These are phyloP conservation scores for Pseudogymnoascus sp. DNA, from an alignment of 2,329 filamentous ascomycete species.

Conservation along the genomic window DNA sequence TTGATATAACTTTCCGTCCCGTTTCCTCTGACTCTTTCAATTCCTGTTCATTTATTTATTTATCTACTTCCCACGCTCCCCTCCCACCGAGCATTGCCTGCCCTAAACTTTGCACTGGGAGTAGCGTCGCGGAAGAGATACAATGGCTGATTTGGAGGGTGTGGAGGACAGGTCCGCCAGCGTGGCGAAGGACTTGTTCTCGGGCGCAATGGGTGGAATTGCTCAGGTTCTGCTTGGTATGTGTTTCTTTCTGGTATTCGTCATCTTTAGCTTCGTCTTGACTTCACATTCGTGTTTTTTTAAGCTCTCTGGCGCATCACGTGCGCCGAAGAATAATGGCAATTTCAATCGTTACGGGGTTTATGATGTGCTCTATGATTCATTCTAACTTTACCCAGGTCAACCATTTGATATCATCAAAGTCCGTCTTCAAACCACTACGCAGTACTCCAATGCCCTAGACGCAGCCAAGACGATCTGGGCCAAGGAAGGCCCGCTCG, in stretches of 20 bases:
- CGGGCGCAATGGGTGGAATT: slow-evolving; percentile 84
- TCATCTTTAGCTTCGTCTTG: background rate
- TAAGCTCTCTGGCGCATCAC: background rate
- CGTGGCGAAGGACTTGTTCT: slow-evolving; percentile 70
- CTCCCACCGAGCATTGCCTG: slow-evolving; percentile 2
- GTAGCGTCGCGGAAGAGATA: slow-evolving; percentile 3
- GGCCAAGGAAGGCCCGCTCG: slow-evolving; percentile 76
- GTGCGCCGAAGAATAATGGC: background rate
- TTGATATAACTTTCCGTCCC: slow-evolving; percentile 2
- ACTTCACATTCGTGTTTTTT: background rate
- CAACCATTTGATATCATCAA: slow-evolving; percentile 89
- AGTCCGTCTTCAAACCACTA: slow-evolving; percentile 87
- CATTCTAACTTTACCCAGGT: slow-evolving; percentile 36
- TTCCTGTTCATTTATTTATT: background rate
- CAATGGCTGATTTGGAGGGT: slow-evolving; percentile 1
- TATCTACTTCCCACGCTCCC: slow-evolving; percentile 4
- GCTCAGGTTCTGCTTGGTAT: slow-evolving; percentile 90
- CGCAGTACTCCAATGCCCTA: slow-evolving; percentile 71
- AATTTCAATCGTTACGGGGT: slow-evolving; percentile 6
- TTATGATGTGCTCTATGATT: slow-evolving; percentile 9
- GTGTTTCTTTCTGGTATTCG: slow-evolving; percentile 29
- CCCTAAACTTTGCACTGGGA: slow-evolving; percentile 3
- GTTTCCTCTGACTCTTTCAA: background rate
- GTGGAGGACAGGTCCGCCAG: background rate
- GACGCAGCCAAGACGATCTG: slow-evolving; percentile 79